Conservation (phyloP, 208 protist species). For the Acanthamoeba triangularis region DNA sequence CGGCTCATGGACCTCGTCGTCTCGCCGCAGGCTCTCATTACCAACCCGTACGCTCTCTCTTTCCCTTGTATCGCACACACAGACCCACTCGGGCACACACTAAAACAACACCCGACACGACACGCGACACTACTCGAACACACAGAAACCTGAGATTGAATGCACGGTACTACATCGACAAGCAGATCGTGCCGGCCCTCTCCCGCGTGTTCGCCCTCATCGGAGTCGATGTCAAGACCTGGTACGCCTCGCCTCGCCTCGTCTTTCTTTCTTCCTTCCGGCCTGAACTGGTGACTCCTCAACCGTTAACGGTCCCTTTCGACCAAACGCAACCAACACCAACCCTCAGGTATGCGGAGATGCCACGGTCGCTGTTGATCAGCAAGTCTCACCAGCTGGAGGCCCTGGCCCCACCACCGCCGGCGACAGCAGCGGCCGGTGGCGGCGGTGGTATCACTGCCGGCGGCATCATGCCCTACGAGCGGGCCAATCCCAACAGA, state of each 20-base stretch:
- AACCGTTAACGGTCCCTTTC: too few species aligned
- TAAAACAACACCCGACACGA: not conserved
- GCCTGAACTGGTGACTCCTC: too few species aligned
- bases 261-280: not conserved
- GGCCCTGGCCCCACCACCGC: not conserved
- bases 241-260: slow-evolving; percentile 64
- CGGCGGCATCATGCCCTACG: slow-evolving; percentile 37
- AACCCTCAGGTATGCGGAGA: not conserved
- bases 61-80: not conserved
- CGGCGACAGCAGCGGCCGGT: not conserved
- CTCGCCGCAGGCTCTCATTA: slow-evolving; percentile 78
- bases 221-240: slow-evolving; percentile 83
- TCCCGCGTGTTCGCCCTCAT: slow-evolving; percentile 88
- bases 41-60: slow-evolving; percentile 18
- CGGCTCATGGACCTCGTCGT: slow-evolving; percentile 91
- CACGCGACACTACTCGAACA: not conserved
- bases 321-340: too few species aligned
- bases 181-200: slow-evolving; percentile 93
- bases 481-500: not conserved
- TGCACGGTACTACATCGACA: slow-evolving; percentile 93
- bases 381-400: slow-evolving; percentile 27
- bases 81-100: not conserved
- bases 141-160: slow-evolving; percentile 81
- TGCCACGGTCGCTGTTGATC: slow-evolving; percentile 23
- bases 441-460: not conserved